Evolutionary conservation across 192 early-diverging fungal genomes (phyloP).

Genomic region (Podila epigama): DNA sequence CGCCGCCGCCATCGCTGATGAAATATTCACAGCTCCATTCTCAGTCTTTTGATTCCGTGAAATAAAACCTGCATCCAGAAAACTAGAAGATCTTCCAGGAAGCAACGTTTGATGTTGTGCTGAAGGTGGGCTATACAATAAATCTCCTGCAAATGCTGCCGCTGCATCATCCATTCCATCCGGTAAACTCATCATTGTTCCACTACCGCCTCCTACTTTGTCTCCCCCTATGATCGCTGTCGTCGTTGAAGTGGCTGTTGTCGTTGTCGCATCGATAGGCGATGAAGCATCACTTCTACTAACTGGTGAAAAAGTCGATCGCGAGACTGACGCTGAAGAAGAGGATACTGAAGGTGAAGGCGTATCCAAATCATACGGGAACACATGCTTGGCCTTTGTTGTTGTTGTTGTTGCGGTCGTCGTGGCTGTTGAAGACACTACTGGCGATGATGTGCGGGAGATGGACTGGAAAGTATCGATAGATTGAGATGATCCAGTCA

Average conservation of each 20-base stretch:
- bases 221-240: not conserved
- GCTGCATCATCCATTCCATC: conserved; percentile 27
- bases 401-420: conserved; percentile 21
- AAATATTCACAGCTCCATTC: not conserved
- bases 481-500: conserved; percentile 18
- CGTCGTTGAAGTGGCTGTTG: conserved; percentile 5
- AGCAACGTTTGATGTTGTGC: not conserved
- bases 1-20: not conserved
- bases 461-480: conserved; percentile 46
- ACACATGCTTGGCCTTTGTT: not conserved
- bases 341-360: not conserved
- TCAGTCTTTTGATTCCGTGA: not conserved
- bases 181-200: conserved; percentile 6
- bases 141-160: conserved; percentile 32
- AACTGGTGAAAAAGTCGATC: not conserved
- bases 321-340: not conserved
- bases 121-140: conserved; percentile 4
- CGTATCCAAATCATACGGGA: not conserved
- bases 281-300: too few species aligned
- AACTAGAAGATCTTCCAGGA: conserved; percentile 6
- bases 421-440: conserved; percentile 4
- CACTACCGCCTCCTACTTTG: too few species aligned
- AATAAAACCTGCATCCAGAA: conserved; percentile 22
- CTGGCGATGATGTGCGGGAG: conserved; percentile 34
- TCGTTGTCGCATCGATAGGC: conserved; percentile 1